Percentiles rank a stretch among this genome's conserved stretches.
phyloP scores from a whole-genome alignment of 2,329 filamentous ascomycete species.

The Aureobasidium sp. region DNA sequence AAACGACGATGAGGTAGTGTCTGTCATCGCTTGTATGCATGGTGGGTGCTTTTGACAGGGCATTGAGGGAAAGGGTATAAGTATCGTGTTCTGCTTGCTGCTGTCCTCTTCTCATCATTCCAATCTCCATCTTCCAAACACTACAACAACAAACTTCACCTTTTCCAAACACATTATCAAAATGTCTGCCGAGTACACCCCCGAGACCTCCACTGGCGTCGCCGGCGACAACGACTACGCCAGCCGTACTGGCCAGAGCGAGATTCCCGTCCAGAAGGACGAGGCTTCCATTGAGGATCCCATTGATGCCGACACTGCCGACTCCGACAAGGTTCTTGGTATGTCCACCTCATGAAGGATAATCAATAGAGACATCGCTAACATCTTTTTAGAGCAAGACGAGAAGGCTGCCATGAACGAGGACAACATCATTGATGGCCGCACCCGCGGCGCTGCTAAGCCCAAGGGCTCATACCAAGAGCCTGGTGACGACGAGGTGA shows the following conservation, averaged over 20 bases:
- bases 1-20: constrained; percentile 12
- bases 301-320: constrained; percentile 37
- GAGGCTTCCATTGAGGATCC: constrained; percentile 40
- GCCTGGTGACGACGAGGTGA: constrained; percentile 42
- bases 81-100: not conserved
- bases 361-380: too few relatives aligned
- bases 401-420: constrained; percentile 44
- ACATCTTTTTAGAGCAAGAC: constrained; percentile 32
- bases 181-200: constrained; percentile 21
- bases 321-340: constrained; percentile 44
- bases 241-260: constrained; percentile 40
- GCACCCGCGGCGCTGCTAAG: constrained; percentile 45
- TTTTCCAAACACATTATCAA: not conserved
- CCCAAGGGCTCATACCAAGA: constrained; percentile 40
- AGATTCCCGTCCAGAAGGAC: constrained; percentile 42
- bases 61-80: not conserved
- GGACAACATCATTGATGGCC: constrained; percentile 40
- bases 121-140: not conserved
- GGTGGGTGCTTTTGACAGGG: not conserved
- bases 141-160: not conserved
- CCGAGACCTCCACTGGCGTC: constrained; percentile 26
- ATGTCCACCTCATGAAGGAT: not conserved
- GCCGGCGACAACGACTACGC: constrained; percentile 40
- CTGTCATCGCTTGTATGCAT: not conserved
- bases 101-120: not conserved